These are phyloP conservation scores for Emergomyces orientalis DNA, from an alignment of 2,329 filamentous ascomycete species.

Conservation along the genomic window DNA sequence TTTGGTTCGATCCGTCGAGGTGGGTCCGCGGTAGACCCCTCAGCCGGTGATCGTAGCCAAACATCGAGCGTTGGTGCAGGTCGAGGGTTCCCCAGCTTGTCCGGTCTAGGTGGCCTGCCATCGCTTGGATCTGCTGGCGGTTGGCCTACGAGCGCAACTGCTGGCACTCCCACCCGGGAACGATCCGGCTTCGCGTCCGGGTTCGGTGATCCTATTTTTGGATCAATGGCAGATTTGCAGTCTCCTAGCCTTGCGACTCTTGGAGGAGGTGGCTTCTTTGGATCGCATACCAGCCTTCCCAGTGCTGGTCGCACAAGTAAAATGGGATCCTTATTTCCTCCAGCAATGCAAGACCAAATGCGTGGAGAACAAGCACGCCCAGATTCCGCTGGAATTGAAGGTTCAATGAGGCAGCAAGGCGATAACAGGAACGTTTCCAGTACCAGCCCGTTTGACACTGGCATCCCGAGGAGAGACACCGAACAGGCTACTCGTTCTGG, in stretches of 20 bases:
- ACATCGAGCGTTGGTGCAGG: constrained; percentile 68
- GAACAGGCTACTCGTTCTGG: constrained; percentile 32
- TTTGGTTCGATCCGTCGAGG: constrained; percentile 51
- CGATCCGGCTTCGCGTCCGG: constrained; percentile 41
- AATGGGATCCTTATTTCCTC: constrained; percentile 76
- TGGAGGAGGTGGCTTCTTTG: constrained; percentile 50
- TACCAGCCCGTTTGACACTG: constrained; percentile 47
- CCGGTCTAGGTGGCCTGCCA: constrained; percentile 43
- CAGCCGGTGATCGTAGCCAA: constrained; percentile 81
- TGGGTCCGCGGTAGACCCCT: constrained; percentile 46
- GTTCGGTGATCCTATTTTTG: constrained; percentile 59
- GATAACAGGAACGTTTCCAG: constrained; percentile 48
- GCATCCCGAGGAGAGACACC: neutral
- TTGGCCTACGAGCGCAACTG: constrained; percentile 53
- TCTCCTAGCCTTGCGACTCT: constrained; percentile 34
- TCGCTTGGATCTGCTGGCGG: constrained; percentile 42
- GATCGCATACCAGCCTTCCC: constrained; percentile 45
- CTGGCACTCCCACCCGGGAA: constrained; percentile 63
- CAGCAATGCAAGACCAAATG: constrained; percentile 86
- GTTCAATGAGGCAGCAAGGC: constrained; percentile 51
- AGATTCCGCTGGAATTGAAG: constrained; percentile 48
- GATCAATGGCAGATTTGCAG: constrained; percentile 65
- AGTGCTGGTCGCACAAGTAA: constrained; percentile 66
- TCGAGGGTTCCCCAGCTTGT: constrained; percentile 59
- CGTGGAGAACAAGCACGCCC: constrained; percentile 53